These are phyloP conservation scores for Fusarium sp. DNA, from an alignment of 2,329 filamentous ascomycete genomes.

Conservation along the genomic window DNA sequence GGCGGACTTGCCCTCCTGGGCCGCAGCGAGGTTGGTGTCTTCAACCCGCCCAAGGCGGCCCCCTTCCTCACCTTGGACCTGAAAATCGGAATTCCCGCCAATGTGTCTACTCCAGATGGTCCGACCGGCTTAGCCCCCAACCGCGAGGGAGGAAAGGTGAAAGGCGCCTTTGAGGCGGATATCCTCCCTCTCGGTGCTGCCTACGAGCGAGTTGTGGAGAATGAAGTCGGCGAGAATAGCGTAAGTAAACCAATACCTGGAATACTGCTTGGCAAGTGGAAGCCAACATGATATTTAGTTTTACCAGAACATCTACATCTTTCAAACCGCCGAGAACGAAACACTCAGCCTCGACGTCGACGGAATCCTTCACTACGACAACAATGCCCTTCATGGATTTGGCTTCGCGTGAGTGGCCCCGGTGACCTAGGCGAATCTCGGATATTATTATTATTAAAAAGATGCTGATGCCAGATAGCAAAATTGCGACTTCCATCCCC, in stretches of 20 bases:
- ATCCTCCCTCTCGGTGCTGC: constrained; percentile 11
- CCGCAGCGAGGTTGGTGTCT: neutral
- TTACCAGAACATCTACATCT: constrained; percentile 15
- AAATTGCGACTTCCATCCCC: constrained; percentile 1
- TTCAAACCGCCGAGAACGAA: constrained; percentile 10
- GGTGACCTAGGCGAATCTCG: neutral
- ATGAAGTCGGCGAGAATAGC: constrained; percentile 19
- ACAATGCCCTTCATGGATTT: constrained; percentile 26
- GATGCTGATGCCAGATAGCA: neutral
- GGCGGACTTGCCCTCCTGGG: neutral
- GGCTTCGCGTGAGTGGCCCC: constrained; percentile 1
- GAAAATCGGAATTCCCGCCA: neutral
- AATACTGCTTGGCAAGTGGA: too few species aligned
- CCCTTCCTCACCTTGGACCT: constrained; percentile 17
- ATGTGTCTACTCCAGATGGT: constrained; percentile 19
- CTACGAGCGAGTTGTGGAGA: constrained; percentile 2
- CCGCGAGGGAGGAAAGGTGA: neutral
- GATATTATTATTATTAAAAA: neutral
- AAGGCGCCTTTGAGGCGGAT: constrained; percentile 19
- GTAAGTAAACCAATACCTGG: neutral
- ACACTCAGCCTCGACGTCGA: constrained; percentile 18
- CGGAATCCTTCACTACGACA: constrained; percentile 19
- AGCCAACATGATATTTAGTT: neutral
- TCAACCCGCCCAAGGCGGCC: constrained; percentile 1
- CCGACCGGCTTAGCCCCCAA: constrained; percentile 1